Base-by-base conservation (phyloP, 768 basidiomycete species). In the Tylopilus cervinicoccineus region DNA sequence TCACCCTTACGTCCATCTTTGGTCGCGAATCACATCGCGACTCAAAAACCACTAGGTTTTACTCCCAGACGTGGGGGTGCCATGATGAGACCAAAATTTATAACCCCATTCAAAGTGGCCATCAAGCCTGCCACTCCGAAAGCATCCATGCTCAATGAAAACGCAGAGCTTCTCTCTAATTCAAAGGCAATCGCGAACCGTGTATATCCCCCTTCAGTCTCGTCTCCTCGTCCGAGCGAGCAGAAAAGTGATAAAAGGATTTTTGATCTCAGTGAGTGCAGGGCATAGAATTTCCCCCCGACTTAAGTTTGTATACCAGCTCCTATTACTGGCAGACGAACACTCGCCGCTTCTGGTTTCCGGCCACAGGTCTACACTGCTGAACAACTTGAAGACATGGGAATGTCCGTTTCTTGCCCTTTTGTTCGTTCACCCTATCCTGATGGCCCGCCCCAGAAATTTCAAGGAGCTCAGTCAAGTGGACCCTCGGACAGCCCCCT, bases 21-120 rank as follows among this genome's bases (percentile, higher is more conserved):
- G 16, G 36, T 52, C 31, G 48, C 28, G 22, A 67, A 58, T 33
- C 42, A 47, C 1, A 28, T 29, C 37, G 36, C 49, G 7, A 47
- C 48, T 37, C 60, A 57, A 23, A 57, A 46, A 19, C 59, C 63
- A 8, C 17, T 63, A 33, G 59, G 63, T 4, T 62, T 66, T 33
- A 61, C 57, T 16, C 57, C 54, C 23, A 50, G 51, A 37, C 55
- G 34, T 13, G 64, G 63, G 42, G 62, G 51, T 26, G 63, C 65
- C 6, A 65, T 72, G 28, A 66, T 70, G 10, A 61, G 50, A 51
- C 52, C 57, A 27, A 71, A 70, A n/a, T 84, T 84, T 51, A 64
- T 75, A 7, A 84, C 83, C 2, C 83, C 83, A 0, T 86, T 86
- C 61, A 86, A 84, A 57, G 45, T 64, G 6, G 77, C 75, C 23